Base-by-base conservation (phyloP, 352 stramenopile species). In the Globisporangium polare region DNA sequence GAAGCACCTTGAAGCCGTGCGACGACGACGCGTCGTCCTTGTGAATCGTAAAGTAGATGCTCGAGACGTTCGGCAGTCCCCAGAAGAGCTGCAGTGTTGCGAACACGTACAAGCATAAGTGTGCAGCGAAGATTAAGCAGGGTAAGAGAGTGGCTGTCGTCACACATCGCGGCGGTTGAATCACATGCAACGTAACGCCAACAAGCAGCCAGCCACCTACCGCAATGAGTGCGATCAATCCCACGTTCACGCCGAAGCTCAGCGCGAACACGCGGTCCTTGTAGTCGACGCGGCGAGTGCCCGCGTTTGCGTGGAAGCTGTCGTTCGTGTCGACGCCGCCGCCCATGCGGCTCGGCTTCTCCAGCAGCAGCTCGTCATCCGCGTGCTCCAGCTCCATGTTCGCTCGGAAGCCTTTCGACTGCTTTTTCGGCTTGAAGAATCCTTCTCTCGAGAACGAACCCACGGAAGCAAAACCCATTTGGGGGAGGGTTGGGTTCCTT, bases 21-120 rank as follows among this genome's bases (percentile, higher is more conserved):
- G 86, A 95, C 41, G 69, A 65, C 24, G 77, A 69, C 1, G 69
- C 68, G 27, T 72, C 68, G 17, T 83, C 79, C 17, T 70, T 66
- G 53, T 95, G 86, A 15, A 77, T 71, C 18, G 86, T 95, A 55
- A 95, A 95, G 69, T 90, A 85, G 53, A 93, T 77, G 41, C 77
- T 83, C 7, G 77, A 88, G 2, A 81, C 68, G 51, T 93, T 94
- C 24, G 86, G 86, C 8, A 92, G 62, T 5, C 86, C 86, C 52
- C 86, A 86, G 27, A 82, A 74, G 17, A 92, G 59, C 86, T 95
- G 61, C n/a, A n/a, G 10, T 4, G 15, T 53, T 10, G 46, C 9
- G 13, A 53, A 2, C 26, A 57, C 60, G 37, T 24, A 24, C 5
- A 49, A 2, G 20, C 22, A 56, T 9, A 46, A 39, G 22, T 18